phyloP scores from a whole-genome alignment of 306 rosid genomes.

The Rosa persica region DNA sequence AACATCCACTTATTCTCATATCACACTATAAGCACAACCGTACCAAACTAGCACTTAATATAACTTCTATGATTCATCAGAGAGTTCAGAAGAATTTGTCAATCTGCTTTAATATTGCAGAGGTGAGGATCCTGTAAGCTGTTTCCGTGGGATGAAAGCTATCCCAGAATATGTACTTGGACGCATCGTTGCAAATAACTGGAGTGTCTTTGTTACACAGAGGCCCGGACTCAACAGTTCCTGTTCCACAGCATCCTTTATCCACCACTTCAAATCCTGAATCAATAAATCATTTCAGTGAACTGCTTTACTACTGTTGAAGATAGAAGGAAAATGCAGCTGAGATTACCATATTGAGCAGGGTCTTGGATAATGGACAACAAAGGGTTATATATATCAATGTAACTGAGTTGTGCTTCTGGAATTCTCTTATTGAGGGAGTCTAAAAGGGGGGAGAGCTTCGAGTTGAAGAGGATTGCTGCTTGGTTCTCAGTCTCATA shows the following conservation, averaged over 20 bases:
- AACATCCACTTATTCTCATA: too few species aligned
- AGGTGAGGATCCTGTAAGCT: constrained; percentile 33
- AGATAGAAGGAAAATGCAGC: too few species aligned
- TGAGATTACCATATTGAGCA: constrained; percentile 46
- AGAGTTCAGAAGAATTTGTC: background rate
- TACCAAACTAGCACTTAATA: too few species aligned
- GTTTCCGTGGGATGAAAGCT: constrained; percentile 55
- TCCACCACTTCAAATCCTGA: constrained; percentile 58
- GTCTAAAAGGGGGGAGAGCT: constrained; percentile 38
- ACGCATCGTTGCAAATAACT: constrained; percentile 34
- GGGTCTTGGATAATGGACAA: constrained; percentile 46
- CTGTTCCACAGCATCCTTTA: constrained; percentile 82
- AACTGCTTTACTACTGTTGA: background rate
- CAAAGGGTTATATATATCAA: constrained; percentile 48
- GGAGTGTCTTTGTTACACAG: constrained; percentile 39
- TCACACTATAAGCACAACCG: too few species aligned
- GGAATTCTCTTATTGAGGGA: constrained; percentile 32
- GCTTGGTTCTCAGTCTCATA: constrained; percentile 44
- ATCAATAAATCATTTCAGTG: background rate
- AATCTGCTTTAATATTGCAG: background rate
- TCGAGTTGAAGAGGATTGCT: constrained; percentile 58
- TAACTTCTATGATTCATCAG: background rate
- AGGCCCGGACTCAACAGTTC: constrained; percentile 47
- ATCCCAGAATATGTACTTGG: constrained; percentile 63
- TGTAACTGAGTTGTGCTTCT: constrained; percentile 52